Percentiles rank a stretch among this genome's conserved stretches.
Conservation (phyloP, 257 asterid genomes). For the Misopates orontium region DNA sequence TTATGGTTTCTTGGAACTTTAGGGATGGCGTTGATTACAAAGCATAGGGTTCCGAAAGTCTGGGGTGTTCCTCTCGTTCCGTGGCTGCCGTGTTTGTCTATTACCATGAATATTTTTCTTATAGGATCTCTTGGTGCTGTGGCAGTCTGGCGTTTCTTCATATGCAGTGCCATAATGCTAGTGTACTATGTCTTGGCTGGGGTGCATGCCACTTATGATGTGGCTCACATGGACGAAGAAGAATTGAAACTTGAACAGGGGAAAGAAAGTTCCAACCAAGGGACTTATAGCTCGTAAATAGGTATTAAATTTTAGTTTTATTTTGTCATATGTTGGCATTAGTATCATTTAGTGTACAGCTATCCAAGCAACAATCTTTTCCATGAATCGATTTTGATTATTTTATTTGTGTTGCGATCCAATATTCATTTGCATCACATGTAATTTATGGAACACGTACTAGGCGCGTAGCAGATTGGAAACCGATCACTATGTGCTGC, state of each 20-base stretch:
- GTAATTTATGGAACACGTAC: background rate
- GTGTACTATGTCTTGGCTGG: slow-evolving; percentile 80
- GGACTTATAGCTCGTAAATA: slow-evolving; percentile 21
- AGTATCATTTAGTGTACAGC: slow-evolving; percentile 11
- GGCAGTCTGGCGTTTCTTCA: slow-evolving; percentile 72
- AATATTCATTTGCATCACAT: background rate
- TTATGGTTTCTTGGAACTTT: slow-evolving; percentile 67
- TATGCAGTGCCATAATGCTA: slow-evolving; percentile 74
- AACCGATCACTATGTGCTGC: background rate
- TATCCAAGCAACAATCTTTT: background rate
- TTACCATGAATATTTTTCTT: slow-evolving; percentile 67
- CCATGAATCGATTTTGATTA: background rate
- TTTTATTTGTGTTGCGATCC: too few relatives aligned
- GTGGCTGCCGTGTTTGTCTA: slow-evolving; percentile 80
- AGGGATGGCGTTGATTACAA: slow-evolving; percentile 72
- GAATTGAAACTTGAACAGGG: slow-evolving; percentile 38
- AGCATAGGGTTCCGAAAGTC: slow-evolving; percentile 63
- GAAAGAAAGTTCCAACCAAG: slow-evolving; percentile 15
- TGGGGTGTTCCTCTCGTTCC: slow-evolving; percentile 99
- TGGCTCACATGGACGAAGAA: slow-evolving; percentile 49
- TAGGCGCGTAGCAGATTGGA: too few relatives aligned
- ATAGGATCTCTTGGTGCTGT: slow-evolving; percentile 78
- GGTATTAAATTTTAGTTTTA: slow-evolving; percentile 9
- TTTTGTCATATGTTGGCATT: background rate
- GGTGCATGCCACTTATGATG: slow-evolving; percentile 87